phyloP scores from a whole-genome alignment of 345 rosid genomes.

The Excoecaria agallocha region DNA sequence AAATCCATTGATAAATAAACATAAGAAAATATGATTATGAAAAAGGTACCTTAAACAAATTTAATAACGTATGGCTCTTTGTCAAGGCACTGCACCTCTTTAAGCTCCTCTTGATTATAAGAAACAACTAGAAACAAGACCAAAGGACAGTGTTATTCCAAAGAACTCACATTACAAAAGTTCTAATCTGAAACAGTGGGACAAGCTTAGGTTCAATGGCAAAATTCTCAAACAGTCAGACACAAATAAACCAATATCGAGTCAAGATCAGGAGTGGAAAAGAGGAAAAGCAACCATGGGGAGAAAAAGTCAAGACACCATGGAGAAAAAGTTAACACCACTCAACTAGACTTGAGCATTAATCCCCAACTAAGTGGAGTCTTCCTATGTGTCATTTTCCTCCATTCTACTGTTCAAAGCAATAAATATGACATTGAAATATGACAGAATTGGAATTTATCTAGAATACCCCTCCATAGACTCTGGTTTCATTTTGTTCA shows the following conservation, averaged over 20 bases:
- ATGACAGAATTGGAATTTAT: not conserved
- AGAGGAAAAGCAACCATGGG: not conserved
- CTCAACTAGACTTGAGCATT: not conserved
- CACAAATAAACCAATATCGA: not conserved
- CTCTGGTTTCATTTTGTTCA: not conserved
- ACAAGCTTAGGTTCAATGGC: not conserved
- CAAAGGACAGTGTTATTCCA: constrained; percentile 11
- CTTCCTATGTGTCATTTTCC: not conserved
- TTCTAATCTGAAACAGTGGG: not conserved
- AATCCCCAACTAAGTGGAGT: not conserved
- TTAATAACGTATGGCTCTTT: constrained; percentile 77
- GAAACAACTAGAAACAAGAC: constrained; percentile 60
- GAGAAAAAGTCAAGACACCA: no score
- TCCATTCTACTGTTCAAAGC: not conserved
- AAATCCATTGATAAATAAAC: not conserved
- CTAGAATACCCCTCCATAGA: not conserved
- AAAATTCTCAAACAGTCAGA: not conserved
- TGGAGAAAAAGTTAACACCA: not conserved
- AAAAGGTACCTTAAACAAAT: constrained; percentile 76
- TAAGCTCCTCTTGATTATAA: constrained; percentile 91
- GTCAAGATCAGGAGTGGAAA: not conserved
- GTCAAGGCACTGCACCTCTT: constrained; percentile 91
- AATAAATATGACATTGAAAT: not conserved
- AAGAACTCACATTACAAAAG: not conserved
- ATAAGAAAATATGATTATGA: not conserved